A percentile compares a stretch with the other conserved stretches of the same genome.
Conservation (phyloP, 2,329 filamentous ascomycete genomes). For the Fusarium chaquense region DNA sequence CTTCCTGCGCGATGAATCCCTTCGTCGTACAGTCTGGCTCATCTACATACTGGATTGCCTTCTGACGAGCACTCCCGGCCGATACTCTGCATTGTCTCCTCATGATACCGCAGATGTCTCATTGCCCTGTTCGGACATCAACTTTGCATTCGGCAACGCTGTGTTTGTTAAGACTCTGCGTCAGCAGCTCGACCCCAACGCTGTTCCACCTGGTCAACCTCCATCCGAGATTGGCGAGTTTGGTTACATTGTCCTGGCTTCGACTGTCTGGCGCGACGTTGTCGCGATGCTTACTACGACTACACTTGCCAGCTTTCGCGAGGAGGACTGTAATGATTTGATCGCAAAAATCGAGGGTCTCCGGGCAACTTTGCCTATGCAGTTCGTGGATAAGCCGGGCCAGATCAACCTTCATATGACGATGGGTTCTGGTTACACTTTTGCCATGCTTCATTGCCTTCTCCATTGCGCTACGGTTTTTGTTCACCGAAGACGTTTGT, state of each 20-base stretch:
- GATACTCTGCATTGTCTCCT: conserved; percentile 66
- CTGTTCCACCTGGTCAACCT: conserved; percentile 55
- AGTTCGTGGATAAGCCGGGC: conserved; percentile 70
- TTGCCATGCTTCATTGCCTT: conserved; percentile 72
- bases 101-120: conserved; percentile 68
- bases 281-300: conserved; percentile 71
- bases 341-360: conserved; percentile 68
- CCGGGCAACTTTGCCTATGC: conserved; percentile 66
- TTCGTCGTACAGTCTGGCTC: conserved; percentile 71
- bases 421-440: conserved; percentile 72
- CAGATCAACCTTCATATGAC: conserved; percentile 73
- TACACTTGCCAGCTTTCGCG: conserved; percentile 64
- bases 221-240: conserved; percentile 69
- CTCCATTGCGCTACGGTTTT: conserved; percentile 72
- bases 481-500: conserved; percentile 69
- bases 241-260: conserved; percentile 70
- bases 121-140: conserved; percentile 71
- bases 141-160: conserved; percentile 72
- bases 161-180: conserved; percentile 69
- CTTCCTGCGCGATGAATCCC: conserved; percentile 71
- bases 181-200: conserved; percentile 53
- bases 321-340: conserved; percentile 64
- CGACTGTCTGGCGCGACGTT: conserved; percentile 71
- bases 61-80: conserved; percentile 70
- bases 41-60: conserved; percentile 74